Base-by-base conservation (phyloP, 2,329 filamentous ascomycete genomes). In the Arachnopeziza araneosa region DNA sequence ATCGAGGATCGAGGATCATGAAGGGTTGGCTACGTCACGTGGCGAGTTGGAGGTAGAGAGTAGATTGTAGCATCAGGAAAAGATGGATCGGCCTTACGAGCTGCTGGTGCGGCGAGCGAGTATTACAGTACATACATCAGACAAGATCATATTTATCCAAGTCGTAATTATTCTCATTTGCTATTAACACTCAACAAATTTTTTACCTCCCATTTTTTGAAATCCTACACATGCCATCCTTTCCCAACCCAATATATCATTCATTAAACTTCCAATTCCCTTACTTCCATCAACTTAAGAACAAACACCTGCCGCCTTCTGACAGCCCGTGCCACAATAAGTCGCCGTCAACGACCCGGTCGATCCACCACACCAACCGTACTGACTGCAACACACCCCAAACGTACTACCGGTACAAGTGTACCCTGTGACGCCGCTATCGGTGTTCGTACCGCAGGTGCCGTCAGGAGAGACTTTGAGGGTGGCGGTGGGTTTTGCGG, bases 251-350 rank as follows among this genome's bases (percentile, higher is more conserved):
- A 22, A 44, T 17, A 44, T 14, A 44, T 19, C 36, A 14, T 8
- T 44, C 22, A 14, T 50, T 5, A 50, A n/a, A 48, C 49, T 7
- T n/a, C 22, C 19, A 12, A 44, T 32, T 19, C 19, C 12, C 49
- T 30, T 49, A 24, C n/a, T 49, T 21, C 5, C 4, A 49, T 57
- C 14, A 48, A 19, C 51, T 57, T 54, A 62, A 21, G 52, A 24
- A 52, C 59, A 66, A 21, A 48, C 44, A 24, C 61, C 63, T 54
- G 57, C 63, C 8, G 21, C 54, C 3, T 53, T 32, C 52, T 72
- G 66, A 59, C 70, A 74, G 1, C 67, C 70, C 24, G 63, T 57
- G 9, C 71, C 71, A 60, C 72, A 73, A 53, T 71, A 69, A 36
- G 63, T 60, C 1, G 60, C n/a, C 21, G 63, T 60, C n/a, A 58